These are phyloP conservation scores for Globisporangium megalacanthum DNA, from an alignment of 352 stramenopile genomes.

Conservation along the genomic window DNA sequence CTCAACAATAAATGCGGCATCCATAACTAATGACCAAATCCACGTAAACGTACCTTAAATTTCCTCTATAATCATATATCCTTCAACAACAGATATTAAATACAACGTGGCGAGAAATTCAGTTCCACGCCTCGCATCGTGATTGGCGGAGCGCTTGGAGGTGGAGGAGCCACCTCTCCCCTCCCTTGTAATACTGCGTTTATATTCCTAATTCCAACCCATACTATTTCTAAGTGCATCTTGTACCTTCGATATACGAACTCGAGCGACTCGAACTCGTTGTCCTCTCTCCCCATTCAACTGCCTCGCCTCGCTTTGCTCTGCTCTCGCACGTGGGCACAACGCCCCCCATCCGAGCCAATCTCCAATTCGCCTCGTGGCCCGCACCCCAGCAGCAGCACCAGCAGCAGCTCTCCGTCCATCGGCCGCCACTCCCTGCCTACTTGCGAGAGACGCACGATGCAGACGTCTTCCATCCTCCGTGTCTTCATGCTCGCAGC, in stretches of 20 bases:
- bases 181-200: background rate
- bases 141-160: conserved; percentile 5
- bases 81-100: background rate
- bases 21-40: background rate
- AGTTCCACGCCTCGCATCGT: conserved; percentile 7
- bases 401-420: background rate
- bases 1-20: background rate
- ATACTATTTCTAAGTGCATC: background rate
- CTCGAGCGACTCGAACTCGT: conserved; percentile 5
- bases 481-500: conserved; percentile 45
- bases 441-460: conserved; percentile 14
- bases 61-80: background rate
- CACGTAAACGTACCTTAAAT: background rate
- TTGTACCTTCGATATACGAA: background rate
- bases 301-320: conserved; percentile 4
- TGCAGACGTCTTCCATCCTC: conserved; percentile 53
- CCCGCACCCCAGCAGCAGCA: conserved; percentile 12
- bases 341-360: conserved; percentile 22
- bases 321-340: conserved; percentile 13
- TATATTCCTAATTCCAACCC: background rate
- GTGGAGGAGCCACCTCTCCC: background rate
- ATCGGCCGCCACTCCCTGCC: background rate
- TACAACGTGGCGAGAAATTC: conserved; percentile 13
- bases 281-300: background rate
- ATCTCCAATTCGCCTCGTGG: conserved; percentile 45